Conservation (phyloP, 2,329 filamentous ascomycete species). For the Xylariaceae sp. region DNA sequence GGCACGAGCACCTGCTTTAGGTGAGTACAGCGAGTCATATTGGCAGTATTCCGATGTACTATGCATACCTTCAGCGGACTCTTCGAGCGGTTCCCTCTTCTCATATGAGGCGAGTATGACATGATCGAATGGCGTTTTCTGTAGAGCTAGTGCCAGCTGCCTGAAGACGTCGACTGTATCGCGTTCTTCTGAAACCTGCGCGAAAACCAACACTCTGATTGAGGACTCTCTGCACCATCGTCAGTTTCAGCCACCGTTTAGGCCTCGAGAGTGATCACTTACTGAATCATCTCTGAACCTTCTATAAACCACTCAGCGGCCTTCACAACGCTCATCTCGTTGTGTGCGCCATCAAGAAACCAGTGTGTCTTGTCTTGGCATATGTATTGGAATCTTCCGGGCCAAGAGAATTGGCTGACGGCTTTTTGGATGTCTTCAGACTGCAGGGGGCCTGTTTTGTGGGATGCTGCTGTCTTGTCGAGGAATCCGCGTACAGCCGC, state of each 20-base stretch:
- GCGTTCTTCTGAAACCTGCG: not conserved
- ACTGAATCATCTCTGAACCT: not conserved
- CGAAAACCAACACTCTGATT: not conserved
- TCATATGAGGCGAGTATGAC: not conserved
- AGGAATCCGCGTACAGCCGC: constrained; percentile 22
- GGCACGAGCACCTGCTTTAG: not conserved
- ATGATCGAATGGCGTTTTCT: not conserved
- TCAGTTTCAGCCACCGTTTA: not conserved
- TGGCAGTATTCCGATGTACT: not conserved
- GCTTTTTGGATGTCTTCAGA: constrained; percentile 25
- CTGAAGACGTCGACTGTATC: not conserved
- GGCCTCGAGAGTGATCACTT: not conserved
- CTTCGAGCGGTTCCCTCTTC: not conserved
- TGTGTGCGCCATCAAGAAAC: constrained; percentile 44
- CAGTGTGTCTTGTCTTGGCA: constrained; percentile 24
- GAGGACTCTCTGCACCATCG: not conserved
- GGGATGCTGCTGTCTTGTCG: not conserved
- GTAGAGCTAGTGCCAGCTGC: not conserved
- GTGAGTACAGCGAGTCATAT: not conserved
- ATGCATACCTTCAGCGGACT: not conserved
- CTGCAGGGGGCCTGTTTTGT: not conserved
- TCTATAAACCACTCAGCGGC: constrained; percentile 16
- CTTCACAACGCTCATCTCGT: constrained; percentile 37
- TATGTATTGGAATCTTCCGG: constrained; percentile 35
- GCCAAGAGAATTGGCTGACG: constrained; percentile 30